Base-by-base conservation (phyloP, 2,329 filamentous ascomycete species). In the Penicillium occitanis region DNA sequence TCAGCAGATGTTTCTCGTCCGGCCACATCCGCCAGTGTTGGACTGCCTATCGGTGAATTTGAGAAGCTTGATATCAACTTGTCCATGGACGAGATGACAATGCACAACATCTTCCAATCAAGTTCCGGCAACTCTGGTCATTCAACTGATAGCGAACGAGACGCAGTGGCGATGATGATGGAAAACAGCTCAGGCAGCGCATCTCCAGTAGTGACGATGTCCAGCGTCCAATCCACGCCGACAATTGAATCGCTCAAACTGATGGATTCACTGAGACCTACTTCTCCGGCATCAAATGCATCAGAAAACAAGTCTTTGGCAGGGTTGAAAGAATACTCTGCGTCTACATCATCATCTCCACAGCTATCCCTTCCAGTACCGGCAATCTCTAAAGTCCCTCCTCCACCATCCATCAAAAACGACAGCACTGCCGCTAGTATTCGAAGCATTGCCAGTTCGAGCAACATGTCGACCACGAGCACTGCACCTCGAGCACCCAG, bases 11-110 rank as follows among this genome's bases (percentile, higher is more conserved):
- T 79, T 74, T 67, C 76, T 79, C 64, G 74, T 73, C 57, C 77
- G 76, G n/a, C 77, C 77, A 79, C 78, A 28, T 78, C 77, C 61
- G 72, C 73, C 5, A 80, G 77, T 51, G 68, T 80, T 22, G 73
- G 72, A 13, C 77, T 76, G 17, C 76, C 79, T 73, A 70, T 80
- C 17, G 75, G 78, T 13, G 76, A 76, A 59, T 67, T 80, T 33
- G 48, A 63, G 0, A 77, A 77, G 30, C 71, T 78, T 17, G 75
- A 77, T 53, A 71, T 77, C 5, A 72, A 75, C 2, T 71, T 76
- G 2, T 74, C 73, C 17, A 66, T 71, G 44, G 70, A 72, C 50
- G 76, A 76, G 62, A 60, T 46, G 57, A 60, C 37, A n/a, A 60
- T 60, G 57, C 57, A 60, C 14, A 46, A 60, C 4, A 44, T 60